Conservation (phyloP, 805 yeast genomes). For the Wickerhamomyces kurtzmanii region DNA sequence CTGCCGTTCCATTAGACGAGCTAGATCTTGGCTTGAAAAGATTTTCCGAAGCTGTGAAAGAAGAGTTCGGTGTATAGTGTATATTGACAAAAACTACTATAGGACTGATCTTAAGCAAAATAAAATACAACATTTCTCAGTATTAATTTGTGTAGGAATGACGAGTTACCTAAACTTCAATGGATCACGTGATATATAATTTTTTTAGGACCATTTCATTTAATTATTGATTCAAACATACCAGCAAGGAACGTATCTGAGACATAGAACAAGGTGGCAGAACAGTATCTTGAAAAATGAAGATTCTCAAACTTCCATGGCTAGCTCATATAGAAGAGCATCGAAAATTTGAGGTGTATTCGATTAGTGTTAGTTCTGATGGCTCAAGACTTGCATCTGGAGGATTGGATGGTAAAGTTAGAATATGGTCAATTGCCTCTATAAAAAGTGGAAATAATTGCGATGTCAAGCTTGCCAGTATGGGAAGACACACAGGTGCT, state of each 20-base stretch:
- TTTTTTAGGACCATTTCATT: no score
- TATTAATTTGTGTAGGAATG: no score
- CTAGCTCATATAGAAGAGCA: conserved; percentile 67
- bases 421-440: conserved; percentile 73
- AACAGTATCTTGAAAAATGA: conserved; percentile 30
- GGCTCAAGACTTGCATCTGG: conserved; percentile 88
- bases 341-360: conserved; percentile 74
- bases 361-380: conserved; percentile 72
- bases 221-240: neutral
- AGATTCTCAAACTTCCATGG: conserved; percentile 64
- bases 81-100: no score
- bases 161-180: no score
- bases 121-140: no score
- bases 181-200: no score
- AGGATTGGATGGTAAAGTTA: conserved; percentile 85
- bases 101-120: no score
- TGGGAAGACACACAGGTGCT: conserved; percentile 95
- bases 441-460: no score
- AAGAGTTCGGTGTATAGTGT: conserved; percentile 40
- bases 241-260: neutral
- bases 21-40: conserved; percentile 54
- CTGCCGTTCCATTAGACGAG: conserved; percentile 68
- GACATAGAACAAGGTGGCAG: no score
- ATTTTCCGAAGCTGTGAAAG: conserved; percentile 53
- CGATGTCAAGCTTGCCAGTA: conserved; percentile 31